Percentiles rank a stretch among this genome's conserved stretches.
Evolutionary conservation across 176 grass and related monocot species (phyloP).

Genomic region (Phyllostachys edulis): DNA sequence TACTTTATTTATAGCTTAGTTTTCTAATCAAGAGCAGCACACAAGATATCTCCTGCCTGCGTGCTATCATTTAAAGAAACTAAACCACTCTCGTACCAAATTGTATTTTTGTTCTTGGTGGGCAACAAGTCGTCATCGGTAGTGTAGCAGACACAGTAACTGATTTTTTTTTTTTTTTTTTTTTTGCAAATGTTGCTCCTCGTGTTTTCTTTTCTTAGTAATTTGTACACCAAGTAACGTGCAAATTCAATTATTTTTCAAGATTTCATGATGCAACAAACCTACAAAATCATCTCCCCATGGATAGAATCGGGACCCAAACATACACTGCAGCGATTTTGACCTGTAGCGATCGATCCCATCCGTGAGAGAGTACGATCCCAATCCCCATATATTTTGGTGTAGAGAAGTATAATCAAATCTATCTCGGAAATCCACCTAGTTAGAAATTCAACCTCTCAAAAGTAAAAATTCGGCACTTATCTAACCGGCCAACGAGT

Average conservation of each 20-base stretch:
- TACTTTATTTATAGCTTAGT: background rate
- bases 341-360: too few relatives aligned
- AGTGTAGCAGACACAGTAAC: background rate
- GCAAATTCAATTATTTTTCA: background rate
- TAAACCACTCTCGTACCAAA: background rate
- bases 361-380: too few relatives aligned
- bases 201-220: background rate
- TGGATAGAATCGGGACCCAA: too few relatives aligned
- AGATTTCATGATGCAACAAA: background rate
- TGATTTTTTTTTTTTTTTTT: too few relatives aligned
- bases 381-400: background rate
- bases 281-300: background rate
- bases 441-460: background rate
- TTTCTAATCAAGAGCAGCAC: background rate
- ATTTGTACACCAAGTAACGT: background rate
- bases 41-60: background rate
- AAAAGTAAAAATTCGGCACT: background rate
- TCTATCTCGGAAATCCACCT: background rate
- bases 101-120: background rate
- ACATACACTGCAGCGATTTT: too few relatives aligned
- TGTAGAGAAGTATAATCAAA: background rate
- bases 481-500: background rate
- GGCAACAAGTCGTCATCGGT: background rate
- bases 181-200: background rate
- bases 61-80: background rate